Percentiles rank a stretch among this genome's conserved stretches.
These are phyloP conservation scores for Macrocybe gigantea DNA, from an alignment of 768 basidiomycete genomes.

Conservation along the genomic window DNA sequence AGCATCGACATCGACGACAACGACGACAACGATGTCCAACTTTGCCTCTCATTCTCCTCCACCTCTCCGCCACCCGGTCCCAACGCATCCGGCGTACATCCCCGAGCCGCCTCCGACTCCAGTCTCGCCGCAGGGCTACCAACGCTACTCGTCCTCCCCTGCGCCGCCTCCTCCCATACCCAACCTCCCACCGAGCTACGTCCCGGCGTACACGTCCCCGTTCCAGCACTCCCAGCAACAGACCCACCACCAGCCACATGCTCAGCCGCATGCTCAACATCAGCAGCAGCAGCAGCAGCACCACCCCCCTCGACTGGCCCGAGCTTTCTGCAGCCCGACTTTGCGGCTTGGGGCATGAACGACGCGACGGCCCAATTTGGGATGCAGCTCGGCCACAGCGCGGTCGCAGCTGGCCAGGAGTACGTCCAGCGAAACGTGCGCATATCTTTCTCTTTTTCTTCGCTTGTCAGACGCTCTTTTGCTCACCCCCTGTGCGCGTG, in stretches of 20 bases:
- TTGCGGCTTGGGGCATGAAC: slow-evolving; percentile 80
- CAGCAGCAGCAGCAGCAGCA: slow-evolving; percentile 20
- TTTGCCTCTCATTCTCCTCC: slow-evolving; percentile 51
- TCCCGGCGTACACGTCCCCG: slow-evolving; percentile 42
- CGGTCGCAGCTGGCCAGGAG: slow-evolving; percentile 90
- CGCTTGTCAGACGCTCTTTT: not conserved
- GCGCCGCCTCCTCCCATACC: slow-evolving; percentile 19
- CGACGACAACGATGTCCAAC: too few relatives aligned
- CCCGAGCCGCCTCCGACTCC: slow-evolving; percentile 79
- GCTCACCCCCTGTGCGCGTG: too few relatives aligned
- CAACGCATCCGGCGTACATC: slow-evolving; percentile 82
- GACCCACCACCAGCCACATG: slow-evolving; percentile 13
- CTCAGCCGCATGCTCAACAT: slow-evolving; percentile 10
- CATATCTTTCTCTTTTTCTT: slow-evolving; percentile 36
- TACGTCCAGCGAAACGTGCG: slow-evolving; percentile 82
- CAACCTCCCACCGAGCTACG: slow-evolving; percentile 27
- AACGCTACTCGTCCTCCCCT: slow-evolving; percentile 65
- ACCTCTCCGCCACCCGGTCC: slow-evolving; percentile 82
- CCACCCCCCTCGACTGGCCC: slow-evolving; percentile 15
- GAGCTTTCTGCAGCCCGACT: slow-evolving; percentile 36
- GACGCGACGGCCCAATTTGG: slow-evolving; percentile 94
- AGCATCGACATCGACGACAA: too few relatives aligned
- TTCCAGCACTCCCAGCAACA: slow-evolving; percentile 37
- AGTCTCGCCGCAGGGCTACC: slow-evolving; percentile 68
- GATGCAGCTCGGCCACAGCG: slow-evolving; percentile 90